A percentile compares a stretch with the other conserved stretches of the same genome.
Conservation (phyloP, 164 flowering plant genomes). For the Tetracentron sinense region DNA sequence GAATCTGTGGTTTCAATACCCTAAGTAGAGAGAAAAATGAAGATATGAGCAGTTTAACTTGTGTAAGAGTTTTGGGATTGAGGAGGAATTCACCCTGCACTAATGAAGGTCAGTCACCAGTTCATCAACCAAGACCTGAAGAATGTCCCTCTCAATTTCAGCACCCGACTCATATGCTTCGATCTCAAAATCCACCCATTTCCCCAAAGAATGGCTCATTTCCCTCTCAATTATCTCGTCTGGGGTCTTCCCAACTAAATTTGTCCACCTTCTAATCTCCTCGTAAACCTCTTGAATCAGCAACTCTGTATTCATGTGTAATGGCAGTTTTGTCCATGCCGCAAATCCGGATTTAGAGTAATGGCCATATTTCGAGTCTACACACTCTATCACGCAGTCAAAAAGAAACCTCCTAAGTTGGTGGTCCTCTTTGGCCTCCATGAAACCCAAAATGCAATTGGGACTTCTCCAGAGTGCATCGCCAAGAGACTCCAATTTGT, state of each 20-base stretch:
- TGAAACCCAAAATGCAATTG: constrained; percentile 21
- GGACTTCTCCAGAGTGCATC: constrained; percentile 26
- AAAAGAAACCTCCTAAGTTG: constrained; percentile 52
- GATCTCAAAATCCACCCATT: constrained; percentile 65
- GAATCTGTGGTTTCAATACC: not conserved
- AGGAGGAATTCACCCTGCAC: constrained; percentile 5
- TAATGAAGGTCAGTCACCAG: constrained; percentile 42
- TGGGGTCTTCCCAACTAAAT: constrained; percentile 36
- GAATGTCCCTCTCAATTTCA: constrained; percentile 39
- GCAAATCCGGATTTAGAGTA: constrained; percentile 32
- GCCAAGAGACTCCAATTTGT: constrained; percentile 47
- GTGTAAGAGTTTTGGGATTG: not conserved
- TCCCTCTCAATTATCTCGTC: constrained; percentile 75
- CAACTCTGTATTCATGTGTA: constrained; percentile 21
- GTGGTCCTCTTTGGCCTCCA: constrained; percentile 29
- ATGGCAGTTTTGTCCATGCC: constrained; percentile 38
- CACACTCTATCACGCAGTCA: constrained; percentile 53
- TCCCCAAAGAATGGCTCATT: constrained; percentile 56
- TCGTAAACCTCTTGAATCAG: constrained; percentile 37
- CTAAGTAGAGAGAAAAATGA: not conserved
- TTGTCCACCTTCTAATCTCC: constrained; percentile 49
- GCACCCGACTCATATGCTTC: constrained; percentile 52
- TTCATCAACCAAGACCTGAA: constrained; percentile 56
- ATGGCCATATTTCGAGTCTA: constrained; percentile 40
- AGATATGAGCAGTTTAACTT: too few relatives aligned